Percentiles rank a stretch among this genome's conserved stretches.
Conservation (phyloP, 202 grass and related monocot genomes). For the Eragrostis tef region DNA sequence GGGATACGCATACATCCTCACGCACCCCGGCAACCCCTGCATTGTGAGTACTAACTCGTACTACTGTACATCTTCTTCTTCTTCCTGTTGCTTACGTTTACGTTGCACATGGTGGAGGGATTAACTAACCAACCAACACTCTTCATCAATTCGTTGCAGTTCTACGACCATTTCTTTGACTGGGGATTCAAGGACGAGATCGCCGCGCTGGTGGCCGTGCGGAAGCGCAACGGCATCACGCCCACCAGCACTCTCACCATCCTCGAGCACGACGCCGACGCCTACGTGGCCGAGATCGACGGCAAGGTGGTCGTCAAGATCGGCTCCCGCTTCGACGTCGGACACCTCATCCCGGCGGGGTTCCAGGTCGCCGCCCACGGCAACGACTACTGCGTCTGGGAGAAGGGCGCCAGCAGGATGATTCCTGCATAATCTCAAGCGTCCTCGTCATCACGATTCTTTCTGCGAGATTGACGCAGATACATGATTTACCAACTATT, state of each 20-base stretch:
- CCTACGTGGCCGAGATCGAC: conserved; percentile 54
- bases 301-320: conserved; percentile 58
- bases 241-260: conserved; percentile 50
- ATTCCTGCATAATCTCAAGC: background rate
- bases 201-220: conserved; percentile 41
- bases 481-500: too few relatives aligned
- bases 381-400: conserved; percentile 60
- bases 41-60: conserved; percentile 50
- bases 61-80: background rate
- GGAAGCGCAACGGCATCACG: conserved; percentile 52
- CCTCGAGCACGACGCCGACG: conserved; percentile 45
- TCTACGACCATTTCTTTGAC: conserved; percentile 63
- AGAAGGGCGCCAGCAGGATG: conserved; percentile 5
- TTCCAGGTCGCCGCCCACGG: conserved; percentile 45
- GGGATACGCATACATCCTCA: conserved; percentile 86
- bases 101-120: too few relatives aligned
- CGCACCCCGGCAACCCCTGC: conserved; percentile 72
- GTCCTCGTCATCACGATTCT: background rate
- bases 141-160: conserved; percentile 20
- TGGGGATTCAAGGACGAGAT: conserved; percentile 59
- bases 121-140: too few relatives aligned
- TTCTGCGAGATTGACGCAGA: background rate
- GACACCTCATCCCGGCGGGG: conserved; percentile 41
- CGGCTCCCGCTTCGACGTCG: conserved; percentile 53
- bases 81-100: too few relatives aligned